Conservation (phyloP, 805 yeast genomes). For the Cyberlindnera mississippiensis region DNA sequence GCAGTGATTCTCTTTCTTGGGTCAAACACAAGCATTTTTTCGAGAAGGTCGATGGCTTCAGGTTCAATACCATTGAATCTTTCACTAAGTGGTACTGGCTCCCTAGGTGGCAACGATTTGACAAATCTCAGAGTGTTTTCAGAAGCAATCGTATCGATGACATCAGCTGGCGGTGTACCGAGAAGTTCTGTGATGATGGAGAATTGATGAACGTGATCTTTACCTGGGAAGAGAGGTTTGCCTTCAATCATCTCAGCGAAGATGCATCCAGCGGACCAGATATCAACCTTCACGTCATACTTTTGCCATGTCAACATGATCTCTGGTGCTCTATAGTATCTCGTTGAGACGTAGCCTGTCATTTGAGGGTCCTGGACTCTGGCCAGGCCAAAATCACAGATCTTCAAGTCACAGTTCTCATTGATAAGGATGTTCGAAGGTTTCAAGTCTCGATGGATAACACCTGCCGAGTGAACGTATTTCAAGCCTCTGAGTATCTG, state of each 20-base stretch:
- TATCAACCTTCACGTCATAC: constrained; percentile 93
- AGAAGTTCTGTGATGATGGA: constrained; percentile 92
- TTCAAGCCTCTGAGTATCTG: constrained; percentile 89
- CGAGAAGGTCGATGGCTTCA: constrained; percentile 82
- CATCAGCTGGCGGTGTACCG: constrained; percentile 96
- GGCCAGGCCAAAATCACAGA: constrained; percentile 93
- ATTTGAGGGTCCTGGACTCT: constrained; percentile 97
- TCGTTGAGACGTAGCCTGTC: constrained; percentile 96
- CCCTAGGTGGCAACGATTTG: constrained; percentile 86
- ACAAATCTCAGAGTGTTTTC: constrained; percentile 94
- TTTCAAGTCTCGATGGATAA: constrained; percentile 83
- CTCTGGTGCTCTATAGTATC: constrained; percentile 97
- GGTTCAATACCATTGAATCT: constrained; percentile 78
- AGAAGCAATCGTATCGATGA: constrained; percentile 91
- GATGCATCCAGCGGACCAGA: constrained; percentile 97
- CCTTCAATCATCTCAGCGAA: constrained; percentile 98
- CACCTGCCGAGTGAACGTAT: constrained; percentile 90
- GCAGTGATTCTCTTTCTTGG: constrained; percentile 94
- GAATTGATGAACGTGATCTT: constrained; percentile 97
- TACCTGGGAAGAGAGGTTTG: constrained; percentile 95
- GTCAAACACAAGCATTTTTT: constrained; percentile 90
- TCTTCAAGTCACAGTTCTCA: constrained; percentile 87
- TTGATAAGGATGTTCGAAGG: constrained; percentile 82
- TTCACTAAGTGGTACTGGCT: constrained; percentile 83
- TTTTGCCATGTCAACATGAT: constrained; percentile 99